phyloP scores from a whole-genome alignment of 2,329 filamentous ascomycete species.

The Calonectria pteridis region DNA sequence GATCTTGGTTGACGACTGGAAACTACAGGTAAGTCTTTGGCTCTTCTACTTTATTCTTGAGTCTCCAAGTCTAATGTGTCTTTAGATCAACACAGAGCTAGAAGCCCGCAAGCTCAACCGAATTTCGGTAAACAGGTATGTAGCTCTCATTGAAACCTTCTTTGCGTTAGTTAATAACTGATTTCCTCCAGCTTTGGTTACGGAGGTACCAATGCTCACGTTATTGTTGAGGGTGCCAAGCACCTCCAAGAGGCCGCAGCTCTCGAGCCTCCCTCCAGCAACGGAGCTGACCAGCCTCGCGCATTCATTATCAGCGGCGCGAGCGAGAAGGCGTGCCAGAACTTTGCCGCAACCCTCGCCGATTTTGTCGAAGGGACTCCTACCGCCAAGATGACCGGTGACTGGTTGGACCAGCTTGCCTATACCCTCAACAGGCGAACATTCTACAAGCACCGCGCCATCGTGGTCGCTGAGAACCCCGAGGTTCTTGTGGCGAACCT shows the following conservation, averaged over 20 bases:
- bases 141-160: background rate
- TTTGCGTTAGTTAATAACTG: background rate
- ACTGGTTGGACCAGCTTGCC: conserved; percentile 26
- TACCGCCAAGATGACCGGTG: background rate
- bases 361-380: conserved; percentile 24
- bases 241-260: conserved; percentile 34
- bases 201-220: conserved; percentile 46
- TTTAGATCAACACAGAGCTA: conserved; percentile 11
- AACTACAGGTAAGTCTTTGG: conserved; percentile 30
- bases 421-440: conserved; percentile 30
- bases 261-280: background rate
- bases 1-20: conserved; percentile 43
- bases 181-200: conserved; percentile 42
- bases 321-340: conserved; percentile 34
- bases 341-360: conserved; percentile 29
- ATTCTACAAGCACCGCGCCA: conserved; percentile 24
- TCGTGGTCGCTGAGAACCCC: conserved; percentile 32
- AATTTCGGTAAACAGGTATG: conserved; percentile 30
- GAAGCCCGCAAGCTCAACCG: conserved; percentile 18
- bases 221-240: conserved; percentile 40
- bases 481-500: conserved; percentile 27
- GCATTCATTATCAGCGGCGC: conserved; percentile 37
- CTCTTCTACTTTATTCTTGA: too few species aligned
- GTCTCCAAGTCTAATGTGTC: background rate
- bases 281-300: conserved; percentile 14